These are phyloP conservation scores for Trichoderma lentiforme DNA, from an alignment of 2,329 filamentous ascomycete species.

Conservation along the genomic window DNA sequence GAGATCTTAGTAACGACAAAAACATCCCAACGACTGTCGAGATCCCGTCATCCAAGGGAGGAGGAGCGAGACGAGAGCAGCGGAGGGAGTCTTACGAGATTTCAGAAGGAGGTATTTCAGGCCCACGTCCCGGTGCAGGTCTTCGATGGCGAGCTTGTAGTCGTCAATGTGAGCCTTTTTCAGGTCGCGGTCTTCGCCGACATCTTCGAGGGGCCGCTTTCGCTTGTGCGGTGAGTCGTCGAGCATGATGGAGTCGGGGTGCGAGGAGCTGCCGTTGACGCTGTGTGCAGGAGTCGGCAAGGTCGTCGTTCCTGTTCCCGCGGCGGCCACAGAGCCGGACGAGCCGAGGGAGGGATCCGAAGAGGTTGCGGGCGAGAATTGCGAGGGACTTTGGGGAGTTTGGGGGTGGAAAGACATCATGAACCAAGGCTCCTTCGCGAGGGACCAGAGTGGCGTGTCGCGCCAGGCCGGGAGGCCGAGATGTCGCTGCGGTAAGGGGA, in stretches of 20 bases:
- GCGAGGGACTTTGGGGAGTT: slow-evolving; percentile 65
- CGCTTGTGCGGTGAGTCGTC: slow-evolving; percentile 59
- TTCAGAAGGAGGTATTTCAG: slow-evolving; percentile 65
- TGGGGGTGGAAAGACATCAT: slow-evolving; percentile 66
- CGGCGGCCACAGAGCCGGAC: slow-evolving; percentile 45
- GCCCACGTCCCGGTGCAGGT: slow-evolving; percentile 64
- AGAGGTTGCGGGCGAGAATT: slow-evolving; percentile 54
- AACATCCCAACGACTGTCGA: slow-evolving; percentile 27
- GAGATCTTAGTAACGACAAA: slow-evolving; percentile 25
- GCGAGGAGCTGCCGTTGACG: slow-evolving; percentile 53
- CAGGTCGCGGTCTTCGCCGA: slow-evolving; percentile 52
- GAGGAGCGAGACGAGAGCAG: slow-evolving; percentile 31
- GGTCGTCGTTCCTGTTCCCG: slow-evolving; percentile 46
- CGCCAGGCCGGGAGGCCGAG: slow-evolving; percentile 33
- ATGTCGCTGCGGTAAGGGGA: slow-evolving; percentile 32
- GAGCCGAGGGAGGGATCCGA: slow-evolving; percentile 51
- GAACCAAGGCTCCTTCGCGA: slow-evolving; percentile 32
- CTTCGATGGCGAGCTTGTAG: slow-evolving; percentile 59
- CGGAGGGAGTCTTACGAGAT: slow-evolving; percentile 61
- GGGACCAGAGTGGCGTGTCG: slow-evolving; percentile 31
- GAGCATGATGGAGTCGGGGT: slow-evolving; percentile 44
- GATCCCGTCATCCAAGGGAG: slow-evolving; percentile 24
- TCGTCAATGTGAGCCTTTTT: slow-evolving; percentile 64
- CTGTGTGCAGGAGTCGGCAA: slow-evolving; percentile 62
- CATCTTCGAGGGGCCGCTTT: slow-evolving; percentile 57